A percentile compares a stretch with the other conserved stretches of the same genome.
These are phyloP conservation scores for Trypanosoma vivax DNA, from an alignment of 208 protist species.

Conservation along the genomic window DNA sequence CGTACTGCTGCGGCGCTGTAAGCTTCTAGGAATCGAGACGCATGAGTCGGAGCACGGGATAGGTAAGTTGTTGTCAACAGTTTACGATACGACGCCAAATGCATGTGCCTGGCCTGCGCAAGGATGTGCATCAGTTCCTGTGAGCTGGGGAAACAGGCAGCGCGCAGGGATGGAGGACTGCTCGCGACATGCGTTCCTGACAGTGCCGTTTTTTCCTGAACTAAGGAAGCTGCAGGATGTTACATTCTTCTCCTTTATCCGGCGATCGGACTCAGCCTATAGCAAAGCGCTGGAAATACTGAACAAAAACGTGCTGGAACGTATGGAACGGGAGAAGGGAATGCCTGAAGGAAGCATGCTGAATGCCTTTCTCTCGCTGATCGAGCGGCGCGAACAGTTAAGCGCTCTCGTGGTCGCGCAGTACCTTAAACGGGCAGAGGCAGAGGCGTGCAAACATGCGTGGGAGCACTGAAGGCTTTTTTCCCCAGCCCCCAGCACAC, in stretches of 20 bases:
- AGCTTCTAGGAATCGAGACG: too few species aligned
- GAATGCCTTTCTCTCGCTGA: background rate
- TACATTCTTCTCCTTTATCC: constrained; percentile 40
- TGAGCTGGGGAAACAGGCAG: background rate
- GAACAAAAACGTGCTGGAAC: background rate
- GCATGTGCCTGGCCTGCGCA: background rate
- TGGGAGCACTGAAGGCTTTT: background rate
- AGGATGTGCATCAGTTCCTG: background rate
- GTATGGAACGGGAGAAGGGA: background rate
- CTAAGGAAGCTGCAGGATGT: constrained; percentile 31
- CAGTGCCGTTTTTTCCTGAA: constrained; percentile 38
- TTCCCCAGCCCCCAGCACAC: background rate
- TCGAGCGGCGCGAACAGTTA: background rate
- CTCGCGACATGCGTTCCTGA: constrained; percentile 35
- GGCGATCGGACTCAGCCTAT: background rate
- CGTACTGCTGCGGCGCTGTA: background rate
- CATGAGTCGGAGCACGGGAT: background rate
- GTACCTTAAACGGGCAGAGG: background rate
- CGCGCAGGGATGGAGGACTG: constrained; percentile 45
- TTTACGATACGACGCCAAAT: background rate
- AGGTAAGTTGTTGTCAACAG: background rate
- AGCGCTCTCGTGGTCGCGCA: background rate
- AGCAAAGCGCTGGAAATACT: background rate
- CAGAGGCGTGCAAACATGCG: background rate
- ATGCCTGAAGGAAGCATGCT: constrained; percentile 2